These are phyloP conservation scores for Pleurotus cornucopiae DNA, from an alignment of 768 basidiomycete species.

Conservation along the genomic window DNA sequence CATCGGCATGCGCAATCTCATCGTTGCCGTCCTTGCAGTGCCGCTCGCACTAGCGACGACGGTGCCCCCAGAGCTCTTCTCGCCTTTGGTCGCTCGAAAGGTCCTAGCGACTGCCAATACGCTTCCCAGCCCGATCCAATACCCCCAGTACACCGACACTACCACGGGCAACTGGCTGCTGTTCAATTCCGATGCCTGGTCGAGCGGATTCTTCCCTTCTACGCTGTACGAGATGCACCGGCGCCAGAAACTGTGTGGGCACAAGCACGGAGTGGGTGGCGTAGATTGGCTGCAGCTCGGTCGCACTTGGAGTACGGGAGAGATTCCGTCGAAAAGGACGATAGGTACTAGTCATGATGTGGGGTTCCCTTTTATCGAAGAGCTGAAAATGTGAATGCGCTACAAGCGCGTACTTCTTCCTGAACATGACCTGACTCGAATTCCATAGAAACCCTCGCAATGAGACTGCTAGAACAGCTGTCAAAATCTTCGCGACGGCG, in stretches of 20 bases:
- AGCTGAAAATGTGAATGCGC: constrained; percentile 48
- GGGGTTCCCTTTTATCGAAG: constrained; percentile 64
- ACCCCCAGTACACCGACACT: constrained; percentile 59
- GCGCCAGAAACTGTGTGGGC: constrained; percentile 43
- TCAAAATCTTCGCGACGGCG: constrained; percentile 53
- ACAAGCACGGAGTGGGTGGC: constrained; percentile 31
- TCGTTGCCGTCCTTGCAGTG: background rate
- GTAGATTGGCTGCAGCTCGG: constrained; percentile 55
- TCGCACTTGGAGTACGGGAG: constrained; percentile 43
- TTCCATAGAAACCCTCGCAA: constrained; percentile 49
- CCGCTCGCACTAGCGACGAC: background rate
- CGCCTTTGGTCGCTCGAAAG: constrained; percentile 53
- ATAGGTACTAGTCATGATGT: constrained; percentile 62
- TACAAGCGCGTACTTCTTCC: background rate
- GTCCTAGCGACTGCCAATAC: constrained; percentile 49
- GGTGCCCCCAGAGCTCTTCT: constrained; percentile 49
- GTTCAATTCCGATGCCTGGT: constrained; percentile 57
- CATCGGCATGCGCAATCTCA: background rate
- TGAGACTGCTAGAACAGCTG: constrained; percentile 46
- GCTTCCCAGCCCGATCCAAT: constrained; percentile 35
- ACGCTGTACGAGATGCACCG: constrained; percentile 56
- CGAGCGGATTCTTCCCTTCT: constrained; percentile 63
- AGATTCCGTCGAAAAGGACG: constrained; percentile 43
- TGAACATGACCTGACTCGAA: background rate
- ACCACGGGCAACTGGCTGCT: constrained; percentile 45